Percentiles rank a stretch among this genome's conserved stretches.
These are phyloP conservation scores for Syzygium malaccense DNA, from an alignment of 441 rosid genomes.

Conservation along the genomic window DNA sequence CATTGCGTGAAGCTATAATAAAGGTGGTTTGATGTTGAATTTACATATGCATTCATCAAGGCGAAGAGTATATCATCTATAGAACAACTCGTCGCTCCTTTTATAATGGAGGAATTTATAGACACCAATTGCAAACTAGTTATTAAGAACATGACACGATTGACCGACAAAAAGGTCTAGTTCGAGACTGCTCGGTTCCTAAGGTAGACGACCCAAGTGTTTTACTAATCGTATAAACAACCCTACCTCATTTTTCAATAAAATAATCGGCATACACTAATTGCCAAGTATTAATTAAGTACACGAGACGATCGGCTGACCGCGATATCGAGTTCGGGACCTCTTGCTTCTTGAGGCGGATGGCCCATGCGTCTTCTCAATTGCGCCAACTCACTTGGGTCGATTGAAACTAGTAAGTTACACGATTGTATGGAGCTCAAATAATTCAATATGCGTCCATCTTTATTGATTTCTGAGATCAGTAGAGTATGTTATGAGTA, in stretches of 20 bases:
- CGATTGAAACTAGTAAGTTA: neutral
- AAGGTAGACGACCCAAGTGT: neutral
- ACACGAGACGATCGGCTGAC: neutral
- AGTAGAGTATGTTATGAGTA: neutral
- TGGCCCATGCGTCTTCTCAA: neutral
- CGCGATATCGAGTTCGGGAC: neutral
- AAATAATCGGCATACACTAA: neutral
- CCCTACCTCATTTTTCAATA: neutral
- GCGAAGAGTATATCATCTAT: neutral
- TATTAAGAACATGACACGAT: neutral
- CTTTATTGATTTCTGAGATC: neutral
- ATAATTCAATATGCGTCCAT: neutral
- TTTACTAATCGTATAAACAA: neutral
- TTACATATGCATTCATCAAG: neutral
- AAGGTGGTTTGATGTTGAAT: neutral
- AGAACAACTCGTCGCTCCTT: neutral
- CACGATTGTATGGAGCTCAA: neutral
- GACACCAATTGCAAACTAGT: neutral
- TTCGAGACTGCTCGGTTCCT: neutral
- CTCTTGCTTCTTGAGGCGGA: neutral
- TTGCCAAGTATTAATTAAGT: neutral
- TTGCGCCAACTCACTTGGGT: neutral
- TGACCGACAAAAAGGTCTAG: neutral
- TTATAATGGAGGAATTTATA: neutral
- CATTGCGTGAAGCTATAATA: neutral